A percentile compares a stretch with the other conserved stretches of the same genome.
Evolutionary conservation across 164 flowering plant species (phyloP).

Genomic region (Kalanchoe fedtschenkoi): DNA sequence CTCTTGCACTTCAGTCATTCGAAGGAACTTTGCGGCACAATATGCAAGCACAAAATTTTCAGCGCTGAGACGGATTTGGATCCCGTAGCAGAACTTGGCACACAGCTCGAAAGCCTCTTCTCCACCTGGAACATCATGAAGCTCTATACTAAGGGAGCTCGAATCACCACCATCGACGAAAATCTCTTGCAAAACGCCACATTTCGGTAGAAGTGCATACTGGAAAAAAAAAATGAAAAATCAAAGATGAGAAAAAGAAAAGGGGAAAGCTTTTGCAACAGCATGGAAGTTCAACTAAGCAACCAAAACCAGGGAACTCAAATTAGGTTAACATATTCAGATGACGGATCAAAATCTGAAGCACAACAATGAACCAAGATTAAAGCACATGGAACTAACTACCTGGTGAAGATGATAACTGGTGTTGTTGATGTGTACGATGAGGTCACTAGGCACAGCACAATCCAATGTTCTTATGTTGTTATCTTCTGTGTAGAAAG

Average conservation of each 20-base stretch:
- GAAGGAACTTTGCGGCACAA: conserved; percentile 78
- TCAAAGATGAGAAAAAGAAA: too few relatives aligned
- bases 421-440: conserved; percentile 43
- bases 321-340: background rate
- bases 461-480: conserved; percentile 63
- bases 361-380: background rate
- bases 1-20: conserved; percentile 66
- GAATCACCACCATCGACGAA: conserved; percentile 32
- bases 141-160: conserved; percentile 24
- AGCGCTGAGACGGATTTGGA: conserved; percentile 61
- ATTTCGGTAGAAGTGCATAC: conserved; percentile 66
- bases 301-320: too few relatives aligned
- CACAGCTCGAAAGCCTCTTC: conserved; percentile 87
- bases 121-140: conserved; percentile 81
- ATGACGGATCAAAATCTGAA: background rate
- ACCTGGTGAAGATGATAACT: conserved; percentile 79
- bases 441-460: conserved; percentile 57
- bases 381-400: too few relatives aligned
- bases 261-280: too few relatives aligned
- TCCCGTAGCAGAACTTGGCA: conserved; percentile 85
- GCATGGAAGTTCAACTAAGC: too few relatives aligned
- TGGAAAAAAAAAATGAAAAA: conserved; percentile 26
- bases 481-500: conserved; percentile 72
- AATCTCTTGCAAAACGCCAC: conserved; percentile 60
- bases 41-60: conserved; percentile 57